Conservation (phyloP, 768 basidiomycete species). For the Hericium rajendrae region DNA sequence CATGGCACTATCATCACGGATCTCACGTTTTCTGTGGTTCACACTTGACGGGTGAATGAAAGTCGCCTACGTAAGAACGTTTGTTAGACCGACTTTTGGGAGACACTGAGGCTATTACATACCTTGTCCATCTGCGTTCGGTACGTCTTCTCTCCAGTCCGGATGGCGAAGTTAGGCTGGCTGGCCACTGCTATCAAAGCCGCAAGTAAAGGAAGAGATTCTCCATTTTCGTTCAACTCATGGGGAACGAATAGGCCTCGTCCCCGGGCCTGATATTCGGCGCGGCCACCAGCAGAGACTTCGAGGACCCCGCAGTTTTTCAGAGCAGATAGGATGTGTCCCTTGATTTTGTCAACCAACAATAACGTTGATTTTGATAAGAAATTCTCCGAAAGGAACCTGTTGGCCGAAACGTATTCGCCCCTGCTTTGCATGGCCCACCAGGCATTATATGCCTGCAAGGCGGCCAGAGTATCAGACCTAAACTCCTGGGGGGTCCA, state of each 20-base stretch:
- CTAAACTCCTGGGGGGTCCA: constrained; percentile 77
- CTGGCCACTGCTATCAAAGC: constrained; percentile 78
- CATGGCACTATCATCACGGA: constrained; percentile 20
- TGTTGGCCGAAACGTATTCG: constrained; percentile 54
- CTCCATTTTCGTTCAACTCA: constrained; percentile 61
- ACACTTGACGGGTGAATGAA: constrained; percentile 84
- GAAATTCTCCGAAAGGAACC: constrained; percentile 81
- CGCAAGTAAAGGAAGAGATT: constrained; percentile 67
- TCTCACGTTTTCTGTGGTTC: constrained; percentile 57
- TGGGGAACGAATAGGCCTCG: constrained; percentile 42
- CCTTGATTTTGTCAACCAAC: constrained; percentile 71
- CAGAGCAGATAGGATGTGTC: constrained; percentile 66
- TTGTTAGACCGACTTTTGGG: not conserved
- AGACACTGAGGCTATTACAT: constrained; percentile 11
- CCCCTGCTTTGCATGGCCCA: constrained; percentile 57
- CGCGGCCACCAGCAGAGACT: constrained; percentile 59
- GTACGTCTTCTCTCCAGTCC: constrained; percentile 54
- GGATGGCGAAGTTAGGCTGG: constrained; percentile 86
- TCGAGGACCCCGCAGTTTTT: constrained; percentile 76
- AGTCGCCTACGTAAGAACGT: constrained; percentile 37
- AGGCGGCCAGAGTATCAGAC: constrained; percentile 73
- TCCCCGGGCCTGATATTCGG: constrained; percentile 22
- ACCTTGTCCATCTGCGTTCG: constrained; percentile 84
- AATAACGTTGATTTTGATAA: constrained; percentile 77
- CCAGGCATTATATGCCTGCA: constrained; percentile 81